Evolutionary conservation across 257 asterid genomes (phyloP).

Genomic region (Echites panduratus): DNA sequence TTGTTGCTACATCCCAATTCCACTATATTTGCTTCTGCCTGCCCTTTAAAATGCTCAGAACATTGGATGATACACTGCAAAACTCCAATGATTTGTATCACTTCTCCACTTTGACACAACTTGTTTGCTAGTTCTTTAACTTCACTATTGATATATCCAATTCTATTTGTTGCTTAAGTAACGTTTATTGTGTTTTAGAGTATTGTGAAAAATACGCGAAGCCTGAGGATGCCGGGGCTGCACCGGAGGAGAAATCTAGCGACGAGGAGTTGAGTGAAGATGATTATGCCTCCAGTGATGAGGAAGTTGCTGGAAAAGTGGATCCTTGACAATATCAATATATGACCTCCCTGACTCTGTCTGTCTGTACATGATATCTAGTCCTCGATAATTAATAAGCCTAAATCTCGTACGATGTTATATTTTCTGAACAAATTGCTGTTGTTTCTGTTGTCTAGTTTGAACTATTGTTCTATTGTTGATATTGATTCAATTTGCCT

Average conservation of each 20-base stretch:
- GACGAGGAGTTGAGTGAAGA: slow-evolving; percentile 75
- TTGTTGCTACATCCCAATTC: neutral
- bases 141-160: neutral
- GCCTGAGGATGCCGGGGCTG: slow-evolving; percentile 69
- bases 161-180: neutral
- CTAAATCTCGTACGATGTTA: slow-evolving; percentile 12
- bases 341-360: slow-evolving; percentile 6
- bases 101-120: neutral
- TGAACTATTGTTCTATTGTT: slow-evolving; percentile 10
- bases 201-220: slow-evolving; percentile 73
- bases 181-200: slow-evolving; percentile 29
- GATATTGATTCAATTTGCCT: slow-evolving; percentile 20
- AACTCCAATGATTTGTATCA: neutral
- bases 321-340: slow-evolving; percentile 45
- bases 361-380: slow-evolving; percentile 43
- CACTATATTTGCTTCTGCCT: neutral
- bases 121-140: neutral
- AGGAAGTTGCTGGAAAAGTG: slow-evolving; percentile 68
- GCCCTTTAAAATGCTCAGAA: neutral
- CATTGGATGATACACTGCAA: neutral
- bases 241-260: slow-evolving; percentile 59
- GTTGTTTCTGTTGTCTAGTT: slow-evolving; percentile 9
- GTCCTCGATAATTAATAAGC: slow-evolving; percentile 21
- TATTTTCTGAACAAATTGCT: slow-evolving; percentile 9
- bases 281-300: slow-evolving; percentile 64